Conservation (phyloP, 352 stramenopile genomes). For the Phytophthora fragariae region DNA sequence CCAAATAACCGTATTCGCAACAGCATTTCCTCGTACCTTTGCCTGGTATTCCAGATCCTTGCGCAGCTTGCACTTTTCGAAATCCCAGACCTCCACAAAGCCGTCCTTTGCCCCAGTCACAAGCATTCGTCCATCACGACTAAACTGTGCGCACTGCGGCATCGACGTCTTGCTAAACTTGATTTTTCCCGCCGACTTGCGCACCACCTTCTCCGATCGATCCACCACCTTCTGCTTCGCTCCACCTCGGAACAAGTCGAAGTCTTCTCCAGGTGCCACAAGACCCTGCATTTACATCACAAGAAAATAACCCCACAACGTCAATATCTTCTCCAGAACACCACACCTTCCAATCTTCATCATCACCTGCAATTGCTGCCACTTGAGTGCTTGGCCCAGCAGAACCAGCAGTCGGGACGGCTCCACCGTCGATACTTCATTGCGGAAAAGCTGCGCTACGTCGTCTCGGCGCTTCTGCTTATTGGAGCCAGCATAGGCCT, state of each 20-base stretch:
- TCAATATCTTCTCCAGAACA: background rate
- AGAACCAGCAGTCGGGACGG: slow-evolving; percentile 91
- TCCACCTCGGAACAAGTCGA: slow-evolving; percentile 84
- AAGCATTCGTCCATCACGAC: slow-evolving; percentile 87
- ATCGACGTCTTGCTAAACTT: slow-evolving; percentile 90
- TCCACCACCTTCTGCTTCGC: slow-evolving; percentile 65
- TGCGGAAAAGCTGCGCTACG: slow-evolving; percentile 77
- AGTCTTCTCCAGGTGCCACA: slow-evolving; percentile 66
- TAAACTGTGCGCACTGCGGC: slow-evolving; percentile 89
- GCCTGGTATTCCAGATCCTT: slow-evolving; percentile 95
- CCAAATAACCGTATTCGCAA: background rate
- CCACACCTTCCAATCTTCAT: background rate
- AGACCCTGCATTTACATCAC: slow-evolving; percentile 48
- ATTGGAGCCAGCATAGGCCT: slow-evolving; percentile 67
- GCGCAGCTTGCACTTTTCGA: slow-evolving; percentile 88
- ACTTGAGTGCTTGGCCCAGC: slow-evolving; percentile 92
- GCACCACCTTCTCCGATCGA: slow-evolving; percentile 65
- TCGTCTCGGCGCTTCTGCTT: slow-evolving; percentile 88
- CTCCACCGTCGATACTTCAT: slow-evolving; percentile 79
- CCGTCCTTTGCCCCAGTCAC: slow-evolving; percentile 95
- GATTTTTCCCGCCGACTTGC: slow-evolving; percentile 82
- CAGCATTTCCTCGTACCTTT: slow-evolving; percentile 43
- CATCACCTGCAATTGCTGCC: slow-evolving; percentile 80
- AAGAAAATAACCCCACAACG: background rate
- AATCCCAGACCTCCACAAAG: slow-evolving; percentile 96